Percentiles rank a stretch among this genome's conserved stretches.
These are phyloP conservation scores for Mycena metata DNA, from an alignment of 768 basidiomycete species.

Conservation along the genomic window DNA sequence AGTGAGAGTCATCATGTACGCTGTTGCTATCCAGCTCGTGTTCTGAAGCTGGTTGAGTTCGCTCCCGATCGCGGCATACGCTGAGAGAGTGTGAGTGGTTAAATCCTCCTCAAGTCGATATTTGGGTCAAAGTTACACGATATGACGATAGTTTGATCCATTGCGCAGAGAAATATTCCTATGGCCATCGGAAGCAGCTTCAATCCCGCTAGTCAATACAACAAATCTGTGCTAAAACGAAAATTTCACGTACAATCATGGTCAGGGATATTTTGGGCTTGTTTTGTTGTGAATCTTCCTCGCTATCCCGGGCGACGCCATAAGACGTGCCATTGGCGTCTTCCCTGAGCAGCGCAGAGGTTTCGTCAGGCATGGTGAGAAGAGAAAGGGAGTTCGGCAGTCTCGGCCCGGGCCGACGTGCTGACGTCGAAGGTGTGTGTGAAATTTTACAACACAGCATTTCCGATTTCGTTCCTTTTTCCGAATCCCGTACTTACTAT, in stretches of 20 bases:
- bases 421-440: no score
- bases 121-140: conserved; percentile 50
- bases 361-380: conserved; percentile 49
- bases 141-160: conserved; percentile 65
- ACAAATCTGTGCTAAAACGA: no score
- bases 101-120: no score
- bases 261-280: conserved; percentile 25
- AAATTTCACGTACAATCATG: conserved; percentile 42
- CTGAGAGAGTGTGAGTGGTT: conserved; percentile 40
- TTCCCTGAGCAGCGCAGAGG: conserved; percentile 48
- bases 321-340: conserved; percentile 17
- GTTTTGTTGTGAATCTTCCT: conserved; percentile 24
- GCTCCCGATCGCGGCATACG: conserved; percentile 68
- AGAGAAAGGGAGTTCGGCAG: neutral
- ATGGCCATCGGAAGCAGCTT: conserved; percentile 64
- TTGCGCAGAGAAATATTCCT: conserved; percentile 61
- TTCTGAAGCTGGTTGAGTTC: conserved; percentile 73
- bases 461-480: no score
- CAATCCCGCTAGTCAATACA: neutral
- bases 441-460: no score
- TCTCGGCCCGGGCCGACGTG: no score
- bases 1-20: conserved; percentile 71
- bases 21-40: conserved; percentile 77
- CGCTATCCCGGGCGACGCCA: conserved; percentile 22
- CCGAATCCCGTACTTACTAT: no score